Conservation (phyloP, 2,329 filamentous ascomycete genomes). For the Graphilbum fragrans region DNA sequence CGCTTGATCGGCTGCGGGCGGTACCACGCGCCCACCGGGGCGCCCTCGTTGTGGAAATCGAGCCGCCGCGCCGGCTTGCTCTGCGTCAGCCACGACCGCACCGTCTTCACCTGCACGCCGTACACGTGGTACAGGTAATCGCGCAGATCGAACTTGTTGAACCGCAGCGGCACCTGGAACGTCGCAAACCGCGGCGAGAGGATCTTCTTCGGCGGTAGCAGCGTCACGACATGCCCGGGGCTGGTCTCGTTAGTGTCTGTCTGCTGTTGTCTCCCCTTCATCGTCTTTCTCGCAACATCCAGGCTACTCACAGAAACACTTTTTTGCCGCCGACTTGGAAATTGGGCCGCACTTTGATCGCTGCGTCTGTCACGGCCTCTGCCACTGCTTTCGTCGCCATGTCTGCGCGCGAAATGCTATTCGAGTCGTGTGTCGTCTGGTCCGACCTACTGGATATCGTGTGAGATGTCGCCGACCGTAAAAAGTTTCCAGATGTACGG, state of each 20-base stretch:
- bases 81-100: slow-evolving; percentile 72
- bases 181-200: slow-evolving; percentile 71
- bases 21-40: slow-evolving; percentile 42
- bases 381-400: slow-evolving; percentile 17
- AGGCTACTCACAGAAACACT: slow-evolving; percentile 43
- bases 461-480: too few relatives aligned
- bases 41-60: slow-evolving; percentile 19
- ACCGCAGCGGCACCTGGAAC: slow-evolving; percentile 81
- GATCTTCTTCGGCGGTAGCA: slow-evolving; percentile 58
- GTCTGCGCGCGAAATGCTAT: slow-evolving; percentile 1
- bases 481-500: too few relatives aligned
- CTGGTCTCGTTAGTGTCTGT: slow-evolving; percentile 28
- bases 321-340: slow-evolving; percentile 41
- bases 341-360: slow-evolving; percentile 20
- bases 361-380: slow-evolving; percentile 22
- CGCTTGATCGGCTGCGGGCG: slow-evolving; percentile 68
- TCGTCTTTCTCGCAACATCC: background rate
- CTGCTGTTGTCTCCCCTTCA: background rate
- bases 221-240: slow-evolving; percentile 67
- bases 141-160: slow-evolving; percentile 93
- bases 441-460: too few relatives aligned
- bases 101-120: slow-evolving; percentile 55
- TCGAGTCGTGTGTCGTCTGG: background rate
- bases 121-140: slow-evolving; percentile 90
- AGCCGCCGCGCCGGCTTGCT: slow-evolving; percentile 45